Evolutionary conservation across 495 filamentous ascomycete species (phyloP).

Genomic region (Cairneyella variabilis): DNA sequence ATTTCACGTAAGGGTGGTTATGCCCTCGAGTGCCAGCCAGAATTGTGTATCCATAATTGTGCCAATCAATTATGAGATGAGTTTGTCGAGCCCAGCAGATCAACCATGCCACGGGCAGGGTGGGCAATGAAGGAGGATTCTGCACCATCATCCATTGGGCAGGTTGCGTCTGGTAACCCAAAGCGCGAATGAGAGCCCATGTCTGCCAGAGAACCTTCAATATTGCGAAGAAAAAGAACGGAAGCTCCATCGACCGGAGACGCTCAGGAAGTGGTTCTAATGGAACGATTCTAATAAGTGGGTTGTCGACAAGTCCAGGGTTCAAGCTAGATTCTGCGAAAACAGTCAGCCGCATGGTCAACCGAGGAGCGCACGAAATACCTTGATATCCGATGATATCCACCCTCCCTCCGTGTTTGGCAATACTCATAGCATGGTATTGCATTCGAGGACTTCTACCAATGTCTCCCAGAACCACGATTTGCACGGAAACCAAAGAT

Average conservation of each 20-base stretch:
- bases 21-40: conserved; percentile 63
- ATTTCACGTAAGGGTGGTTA: conserved; percentile 70
- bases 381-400: conserved; percentile 86
- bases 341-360: conserved; percentile 9
- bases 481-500: conserved; percentile 54
- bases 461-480: conserved; percentile 97
- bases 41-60: conserved; percentile 98
- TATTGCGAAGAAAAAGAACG: conserved; percentile 77
- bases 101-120: conserved; percentile 67
- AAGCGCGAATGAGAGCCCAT: conserved; percentile 58
- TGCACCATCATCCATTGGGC: conserved; percentile 80
- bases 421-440: conserved; percentile 93
- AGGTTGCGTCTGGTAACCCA: conserved; percentile 69
- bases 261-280: conserved; percentile 56
- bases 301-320: conserved; percentile 63
- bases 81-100: conserved; percentile 77
- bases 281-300: conserved; percentile 52
- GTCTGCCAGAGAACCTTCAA: conserved; percentile 86
- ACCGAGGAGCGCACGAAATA: conserved; percentile 26
- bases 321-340: conserved; percentile 48
- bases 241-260: conserved; percentile 61
- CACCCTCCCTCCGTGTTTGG: conserved; percentile 74
- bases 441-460: conserved; percentile 97
- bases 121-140: conserved; percentile 95
- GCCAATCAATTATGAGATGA: conserved; percentile 90